Conservation (phyloP, 2,329 filamentous ascomycete species). For the Aaosphaeria arxii region DNA sequence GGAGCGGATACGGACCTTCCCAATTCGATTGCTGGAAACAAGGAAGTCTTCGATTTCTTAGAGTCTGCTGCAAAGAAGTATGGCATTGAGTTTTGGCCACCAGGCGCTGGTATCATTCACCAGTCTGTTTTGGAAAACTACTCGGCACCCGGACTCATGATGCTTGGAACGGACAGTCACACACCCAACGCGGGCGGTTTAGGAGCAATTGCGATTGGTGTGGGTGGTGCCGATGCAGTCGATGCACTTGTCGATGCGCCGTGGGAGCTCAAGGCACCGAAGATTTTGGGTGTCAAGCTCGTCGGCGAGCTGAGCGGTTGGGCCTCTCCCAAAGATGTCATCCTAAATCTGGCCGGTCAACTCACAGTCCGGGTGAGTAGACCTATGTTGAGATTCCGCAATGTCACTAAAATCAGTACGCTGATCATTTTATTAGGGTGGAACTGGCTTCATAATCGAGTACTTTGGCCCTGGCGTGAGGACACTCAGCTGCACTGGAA, state of each 20-base stretch:
- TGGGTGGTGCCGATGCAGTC: constrained; percentile 94
- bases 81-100: constrained; percentile 44
- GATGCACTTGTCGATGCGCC: constrained; percentile 94
- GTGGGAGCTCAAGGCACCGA: constrained; percentile 96
- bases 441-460: constrained; percentile 92
- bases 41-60: constrained; percentile 96
- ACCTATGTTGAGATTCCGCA: no score
- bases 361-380: constrained; percentile 70
- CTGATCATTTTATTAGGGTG: constrained; percentile 52
- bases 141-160: constrained; percentile 94
- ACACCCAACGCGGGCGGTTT: constrained; percentile 96
- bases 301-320: constrained; percentile 83
- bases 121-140: constrained; percentile 99
- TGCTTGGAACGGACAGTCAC: constrained; percentile 97
- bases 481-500: constrained; percentile 85
- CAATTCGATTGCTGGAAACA: constrained; percentile 83
- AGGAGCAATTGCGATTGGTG: constrained; percentile 91
- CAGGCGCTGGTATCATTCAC: constrained; percentile 59
- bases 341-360: constrained; percentile 81
- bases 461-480: constrained; percentile 90
- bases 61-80: constrained; percentile 69
- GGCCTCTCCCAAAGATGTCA: constrained; percentile 94
- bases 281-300: constrained; percentile 80
- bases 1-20: constrained; percentile 84
- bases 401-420: background rate